phyloP scores from a whole-genome alignment of 2,329 filamentous ascomycete species.

The Xylaria sp. region DNA sequence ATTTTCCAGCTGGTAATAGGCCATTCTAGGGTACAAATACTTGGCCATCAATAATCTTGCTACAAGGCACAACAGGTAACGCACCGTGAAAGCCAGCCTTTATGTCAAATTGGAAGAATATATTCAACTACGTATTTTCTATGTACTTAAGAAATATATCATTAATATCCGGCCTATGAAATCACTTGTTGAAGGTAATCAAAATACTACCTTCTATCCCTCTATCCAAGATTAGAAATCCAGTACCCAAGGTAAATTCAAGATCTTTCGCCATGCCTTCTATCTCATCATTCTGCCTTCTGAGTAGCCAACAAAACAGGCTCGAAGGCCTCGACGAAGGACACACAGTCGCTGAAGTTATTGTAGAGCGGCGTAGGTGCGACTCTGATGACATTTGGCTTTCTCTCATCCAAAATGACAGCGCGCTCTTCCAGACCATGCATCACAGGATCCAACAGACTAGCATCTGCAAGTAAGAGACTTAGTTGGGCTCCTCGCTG shows the following conservation, averaged over 20 bases:
- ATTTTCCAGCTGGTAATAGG: neutral
- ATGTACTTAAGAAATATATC: neutral
- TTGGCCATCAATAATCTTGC: too few species aligned
- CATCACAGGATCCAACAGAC: constrained; percentile 71
- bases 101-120: neutral
- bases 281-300: constrained; percentile 28
- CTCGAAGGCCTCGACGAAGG: constrained; percentile 61
- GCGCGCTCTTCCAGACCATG: constrained; percentile 67
- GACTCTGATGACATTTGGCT: constrained; percentile 78
- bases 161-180: neutral
- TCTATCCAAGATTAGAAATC: neutral
- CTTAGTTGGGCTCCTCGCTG: constrained; percentile 80
- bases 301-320: constrained; percentile 42
- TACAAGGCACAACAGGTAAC: neutral
- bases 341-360: constrained; percentile 71
- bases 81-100: neutral
- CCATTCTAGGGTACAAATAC: neutral
- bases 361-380: constrained; percentile 82
- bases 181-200: neutral
- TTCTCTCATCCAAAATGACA: constrained; percentile 78
- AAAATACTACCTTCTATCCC: neutral
- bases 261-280: neutral
- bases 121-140: neutral
- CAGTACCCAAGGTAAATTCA: neutral
- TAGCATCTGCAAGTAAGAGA: constrained; percentile 61